Percentiles rank a stretch among this genome's conserved stretches.
Conservation (phyloP, 1,139 yeast species). For the Nakaseomyces uthaithaninus region DNA sequence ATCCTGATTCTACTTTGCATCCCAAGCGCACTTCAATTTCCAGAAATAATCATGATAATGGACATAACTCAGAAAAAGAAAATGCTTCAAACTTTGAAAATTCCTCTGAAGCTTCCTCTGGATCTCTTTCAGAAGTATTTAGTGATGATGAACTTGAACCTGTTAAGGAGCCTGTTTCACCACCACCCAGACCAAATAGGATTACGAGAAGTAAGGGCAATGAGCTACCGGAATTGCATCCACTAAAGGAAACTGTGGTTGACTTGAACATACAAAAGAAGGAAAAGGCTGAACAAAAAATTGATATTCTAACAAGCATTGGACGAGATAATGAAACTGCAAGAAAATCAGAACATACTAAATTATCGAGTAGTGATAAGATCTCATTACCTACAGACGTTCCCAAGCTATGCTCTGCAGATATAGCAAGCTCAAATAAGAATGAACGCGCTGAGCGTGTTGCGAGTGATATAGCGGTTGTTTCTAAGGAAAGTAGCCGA, state of each 20-base stretch:
- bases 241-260: constrained; percentile 10
- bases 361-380: too few species aligned
- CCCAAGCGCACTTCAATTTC: neutral
- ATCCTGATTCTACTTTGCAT: neutral
- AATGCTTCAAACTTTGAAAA: constrained; percentile 10
- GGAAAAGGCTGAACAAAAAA: neutral
- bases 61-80: neutral
- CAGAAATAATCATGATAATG: neutral
- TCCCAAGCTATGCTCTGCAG: too few species aligned
- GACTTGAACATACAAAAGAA: neutral
- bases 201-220: neutral
- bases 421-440: too few species aligned
- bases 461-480: too few species aligned
- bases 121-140: constrained; percentile 7
- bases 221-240: constrained; percentile 8
- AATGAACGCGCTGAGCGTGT: too few species aligned
- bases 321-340: too few species aligned
- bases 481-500: too few species aligned
- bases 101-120: constrained; percentile 11
- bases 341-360: too few species aligned
- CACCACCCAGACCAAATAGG: neutral
- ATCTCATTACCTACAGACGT: too few species aligned
- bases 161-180: neutral
- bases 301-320: too few species aligned
- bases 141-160: constrained; percentile 23